phyloP scores from a whole-genome alignment of 495 filamentous ascomycete genomes.

The Xylona heveae region DNA sequence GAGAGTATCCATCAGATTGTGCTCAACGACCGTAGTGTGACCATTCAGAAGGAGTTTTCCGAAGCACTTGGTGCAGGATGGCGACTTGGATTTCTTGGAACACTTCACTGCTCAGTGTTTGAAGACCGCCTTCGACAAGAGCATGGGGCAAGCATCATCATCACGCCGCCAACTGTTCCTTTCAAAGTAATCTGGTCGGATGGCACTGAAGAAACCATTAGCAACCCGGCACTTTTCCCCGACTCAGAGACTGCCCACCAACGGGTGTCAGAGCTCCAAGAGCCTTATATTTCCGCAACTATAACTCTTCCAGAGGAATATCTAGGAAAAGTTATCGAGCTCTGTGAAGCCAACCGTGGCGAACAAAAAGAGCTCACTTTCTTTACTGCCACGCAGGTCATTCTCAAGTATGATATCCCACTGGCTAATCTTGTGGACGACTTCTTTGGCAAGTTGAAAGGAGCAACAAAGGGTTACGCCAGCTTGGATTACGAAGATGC shows the following conservation, averaged over 20 bases:
- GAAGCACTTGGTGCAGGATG: slow-evolving; percentile 88
- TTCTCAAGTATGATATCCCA: slow-evolving; percentile 80
- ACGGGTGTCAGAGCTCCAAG: slow-evolving; percentile 44
- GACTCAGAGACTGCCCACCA: slow-evolving; percentile 39
- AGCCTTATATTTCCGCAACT: slow-evolving; percentile 72
- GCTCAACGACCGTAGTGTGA: slow-evolving; percentile 88
- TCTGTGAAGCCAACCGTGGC: slow-evolving; percentile 79
- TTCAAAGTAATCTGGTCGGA: slow-evolving; percentile 63
- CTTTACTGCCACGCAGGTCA: slow-evolving; percentile 88
- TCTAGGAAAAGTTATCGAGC: slow-evolving; percentile 79
- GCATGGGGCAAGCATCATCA: slow-evolving; percentile 87
- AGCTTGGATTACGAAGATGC: slow-evolving; percentile 91
- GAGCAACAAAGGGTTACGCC: slow-evolving; percentile 63
- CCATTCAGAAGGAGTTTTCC: slow-evolving; percentile 77
- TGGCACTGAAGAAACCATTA: slow-evolving; percentile 51
- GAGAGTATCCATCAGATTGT: slow-evolving; percentile 89
- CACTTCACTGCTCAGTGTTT: slow-evolving; percentile 91
- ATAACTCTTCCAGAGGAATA: slow-evolving; percentile 89
- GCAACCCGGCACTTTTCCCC: slow-evolving; percentile 73
- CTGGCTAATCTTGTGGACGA: slow-evolving; percentile 82
- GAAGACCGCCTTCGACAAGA: slow-evolving; percentile 92
- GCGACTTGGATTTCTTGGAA: slow-evolving; percentile 87
- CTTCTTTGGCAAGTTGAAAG: slow-evolving; percentile 93
- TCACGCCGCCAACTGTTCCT: slow-evolving; percentile 87
- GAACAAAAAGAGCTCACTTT: slow-evolving; percentile 69